Evolutionary conservation across 306 rosid species (phyloP).

Genomic region (Vachellia collinsii): DNA sequence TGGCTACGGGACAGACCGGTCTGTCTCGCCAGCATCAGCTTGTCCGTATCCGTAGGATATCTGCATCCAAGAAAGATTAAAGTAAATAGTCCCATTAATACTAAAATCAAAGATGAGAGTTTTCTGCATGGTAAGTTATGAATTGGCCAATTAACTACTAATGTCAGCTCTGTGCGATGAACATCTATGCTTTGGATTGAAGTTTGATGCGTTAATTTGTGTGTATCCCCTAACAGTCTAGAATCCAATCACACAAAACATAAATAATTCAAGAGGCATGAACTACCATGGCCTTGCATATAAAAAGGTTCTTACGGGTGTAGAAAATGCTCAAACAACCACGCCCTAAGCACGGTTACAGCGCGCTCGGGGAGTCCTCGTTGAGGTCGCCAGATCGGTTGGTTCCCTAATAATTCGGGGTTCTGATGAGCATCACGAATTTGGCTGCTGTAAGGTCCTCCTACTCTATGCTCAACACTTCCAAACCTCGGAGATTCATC

Average conservation of each 20-base stretch:
- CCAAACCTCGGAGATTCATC: conserved; percentile 44
- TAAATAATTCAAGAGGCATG: not conserved
- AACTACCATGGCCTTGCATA: not conserved
- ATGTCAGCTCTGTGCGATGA: too few relatives aligned
- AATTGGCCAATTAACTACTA: too few relatives aligned
- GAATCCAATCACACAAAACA: not conserved
- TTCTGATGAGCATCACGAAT: conserved; percentile 43
- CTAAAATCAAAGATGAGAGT: not conserved
- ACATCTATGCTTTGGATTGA: not conserved
- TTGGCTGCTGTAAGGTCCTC: conserved; percentile 42
- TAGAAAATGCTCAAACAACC: conserved; percentile 77
- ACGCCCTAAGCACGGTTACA: conserved; percentile 65
- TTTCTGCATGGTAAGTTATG: too few relatives aligned
- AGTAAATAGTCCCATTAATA: not conserved
- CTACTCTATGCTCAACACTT: conserved; percentile 28
- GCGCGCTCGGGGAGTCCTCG: conserved; percentile 80
- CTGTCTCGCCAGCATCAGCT: conserved; percentile 72
- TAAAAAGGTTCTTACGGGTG: conserved; percentile 62
- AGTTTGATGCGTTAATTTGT: not conserved
- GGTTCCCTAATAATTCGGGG: conserved; percentile 60
- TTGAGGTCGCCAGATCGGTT: conserved; percentile 78
- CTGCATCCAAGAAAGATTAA: conserved; percentile 38
- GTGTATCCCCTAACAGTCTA: not conserved
- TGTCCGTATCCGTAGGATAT: conserved; percentile 76
- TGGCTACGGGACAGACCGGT: conserved; percentile 76